A percentile compares a stretch with the other conserved stretches of the same genome.
Conservation (phyloP, 139 green algal genomes). For the Auxenochlorella pyrenoidosa region DNA sequence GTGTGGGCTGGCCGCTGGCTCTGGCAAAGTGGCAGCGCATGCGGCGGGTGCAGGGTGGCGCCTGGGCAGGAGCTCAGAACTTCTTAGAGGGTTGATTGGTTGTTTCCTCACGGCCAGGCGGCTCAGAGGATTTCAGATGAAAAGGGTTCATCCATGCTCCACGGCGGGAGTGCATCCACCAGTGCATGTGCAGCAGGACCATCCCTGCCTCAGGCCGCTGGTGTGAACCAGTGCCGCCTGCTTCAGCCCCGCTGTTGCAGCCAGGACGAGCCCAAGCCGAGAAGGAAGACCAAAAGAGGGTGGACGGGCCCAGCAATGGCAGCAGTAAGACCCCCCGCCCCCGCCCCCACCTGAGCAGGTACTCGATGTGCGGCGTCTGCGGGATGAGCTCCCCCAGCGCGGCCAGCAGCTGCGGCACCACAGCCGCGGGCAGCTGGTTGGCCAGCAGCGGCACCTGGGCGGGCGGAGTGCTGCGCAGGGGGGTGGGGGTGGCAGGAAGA, state of each 20-base stretch:
- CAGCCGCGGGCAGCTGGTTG: slow-evolving; percentile 62
- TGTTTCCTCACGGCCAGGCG: background rate
- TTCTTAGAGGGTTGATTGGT: background rate
- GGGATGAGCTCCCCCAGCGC: slow-evolving; percentile 66
- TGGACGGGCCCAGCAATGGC: background rate
- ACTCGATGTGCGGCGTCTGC: slow-evolving; percentile 83
- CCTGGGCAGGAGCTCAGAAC: background rate
- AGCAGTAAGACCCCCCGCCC: background rate
- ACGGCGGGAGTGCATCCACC: too few species aligned
- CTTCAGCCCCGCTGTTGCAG: too few species aligned
- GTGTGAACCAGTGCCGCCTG: too few species aligned
- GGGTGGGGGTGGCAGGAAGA: background rate
- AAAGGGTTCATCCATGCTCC: background rate
- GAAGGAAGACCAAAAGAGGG: too few species aligned
- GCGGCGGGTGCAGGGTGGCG: background rate
- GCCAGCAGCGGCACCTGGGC: slow-evolving; percentile 59
- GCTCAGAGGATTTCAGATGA: background rate
- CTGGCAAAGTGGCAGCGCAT: background rate
- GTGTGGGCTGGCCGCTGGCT: background rate
- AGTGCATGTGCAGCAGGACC: too few species aligned
- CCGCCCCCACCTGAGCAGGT: slow-evolving; percentile 77
- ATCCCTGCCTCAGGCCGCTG: too few species aligned
- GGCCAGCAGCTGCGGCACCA: slow-evolving; percentile 60
- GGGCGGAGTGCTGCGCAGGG: background rate
- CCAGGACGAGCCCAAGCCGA: too few species aligned